These are phyloP conservation scores for Thozetella sp. DNA, from an alignment of 495 filamentous ascomycete species.

Conservation along the genomic window DNA sequence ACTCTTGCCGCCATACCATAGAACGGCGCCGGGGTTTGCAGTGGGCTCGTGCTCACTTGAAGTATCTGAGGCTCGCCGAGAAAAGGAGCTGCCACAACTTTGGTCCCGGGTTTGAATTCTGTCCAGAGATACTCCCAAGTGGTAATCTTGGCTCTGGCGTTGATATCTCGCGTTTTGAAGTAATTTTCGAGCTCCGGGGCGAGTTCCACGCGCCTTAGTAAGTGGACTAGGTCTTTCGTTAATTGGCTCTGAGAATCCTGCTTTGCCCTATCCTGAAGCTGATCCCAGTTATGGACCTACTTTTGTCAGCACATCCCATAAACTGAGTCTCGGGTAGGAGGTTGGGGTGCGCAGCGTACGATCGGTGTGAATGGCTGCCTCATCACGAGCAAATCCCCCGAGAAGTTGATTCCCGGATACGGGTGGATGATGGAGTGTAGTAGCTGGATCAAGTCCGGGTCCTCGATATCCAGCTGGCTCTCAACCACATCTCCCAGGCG, in stretches of 20 bases:
- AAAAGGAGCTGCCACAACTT: neutral
- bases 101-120: neutral
- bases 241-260: neutral
- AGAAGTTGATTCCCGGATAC: neutral
- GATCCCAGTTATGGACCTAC: neutral
- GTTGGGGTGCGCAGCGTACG: too few relatives aligned
- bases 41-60: neutral
- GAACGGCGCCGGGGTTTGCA: neutral
- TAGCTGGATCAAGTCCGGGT: neutral
- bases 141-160: neutral
- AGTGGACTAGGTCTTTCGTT: neutral
- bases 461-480: neutral
- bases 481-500: too few relatives aligned
- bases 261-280: neutral
- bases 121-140: neutral
- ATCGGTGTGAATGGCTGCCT: neutral
- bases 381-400: neutral
- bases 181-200: neutral
- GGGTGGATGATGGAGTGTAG: neutral
- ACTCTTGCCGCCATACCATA: too few relatives aligned
- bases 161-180: neutral
- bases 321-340: neutral
- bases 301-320: neutral
- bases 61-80: neutral
- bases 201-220: neutral